Conservation (phyloP, 2,329 filamentous ascomycete species). For the Pseudogymnoascus verrucosus region DNA sequence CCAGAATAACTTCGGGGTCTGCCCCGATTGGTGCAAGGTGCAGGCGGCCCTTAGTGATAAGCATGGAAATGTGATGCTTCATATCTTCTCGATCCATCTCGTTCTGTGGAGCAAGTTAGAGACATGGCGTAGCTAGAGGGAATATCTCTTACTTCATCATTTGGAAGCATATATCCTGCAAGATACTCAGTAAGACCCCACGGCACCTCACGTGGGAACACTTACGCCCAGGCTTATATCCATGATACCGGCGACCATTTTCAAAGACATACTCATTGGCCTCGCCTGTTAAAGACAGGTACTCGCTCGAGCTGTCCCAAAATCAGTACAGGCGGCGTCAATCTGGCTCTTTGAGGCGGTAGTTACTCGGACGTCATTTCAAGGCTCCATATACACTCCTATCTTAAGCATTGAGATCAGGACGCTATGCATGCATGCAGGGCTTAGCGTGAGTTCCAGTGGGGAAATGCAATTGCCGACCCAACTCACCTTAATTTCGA, state of each 20-base stretch:
- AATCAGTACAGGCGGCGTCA: neutral
- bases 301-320: neutral
- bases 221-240: constrained; percentile 9
- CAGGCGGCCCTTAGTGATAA: constrained; percentile 9
- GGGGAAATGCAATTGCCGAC: neutral
- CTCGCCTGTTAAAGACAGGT: neutral
- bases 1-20: constrained; percentile 7
- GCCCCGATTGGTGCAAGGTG: neutral
- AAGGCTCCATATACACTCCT: neutral
- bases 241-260: constrained; percentile 12
- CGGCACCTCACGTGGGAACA: neutral
- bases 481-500: neutral
- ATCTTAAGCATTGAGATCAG: neutral
- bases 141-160: constrained; percentile 8
- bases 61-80: constrained; percentile 11
- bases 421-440: neutral
- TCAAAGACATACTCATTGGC: constrained; percentile 4
- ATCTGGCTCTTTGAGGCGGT: neutral
- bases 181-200: neutral
- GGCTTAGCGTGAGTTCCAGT: neutral
- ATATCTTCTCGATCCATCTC: constrained; percentile 14
- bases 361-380: neutral
- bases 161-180: constrained; percentile 3
- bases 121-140: constrained; percentile 12
- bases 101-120: constrained; percentile 3